Percentiles rank a stretch among this genome's conserved stretches.
These are phyloP conservation scores for Xeromyces bisporus DNA, from an alignment of 495 filamentous ascomycete species.

Conservation along the genomic window DNA sequence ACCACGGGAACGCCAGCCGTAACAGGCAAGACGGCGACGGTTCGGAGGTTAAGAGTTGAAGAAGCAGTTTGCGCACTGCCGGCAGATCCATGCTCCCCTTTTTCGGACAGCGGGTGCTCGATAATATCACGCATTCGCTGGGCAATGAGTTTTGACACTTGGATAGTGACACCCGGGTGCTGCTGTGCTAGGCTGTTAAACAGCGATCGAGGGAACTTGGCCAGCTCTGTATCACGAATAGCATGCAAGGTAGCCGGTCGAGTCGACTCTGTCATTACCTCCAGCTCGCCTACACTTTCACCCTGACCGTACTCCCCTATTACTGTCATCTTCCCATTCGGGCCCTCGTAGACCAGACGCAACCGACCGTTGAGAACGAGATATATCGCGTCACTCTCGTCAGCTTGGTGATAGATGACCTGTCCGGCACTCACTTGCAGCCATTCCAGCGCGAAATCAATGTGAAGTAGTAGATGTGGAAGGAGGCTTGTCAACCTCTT, in stretches of 20 bases:
- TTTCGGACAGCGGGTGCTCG: conserved; percentile 61
- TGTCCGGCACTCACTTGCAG: conserved; percentile 89
- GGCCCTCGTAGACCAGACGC: conserved; percentile 57
- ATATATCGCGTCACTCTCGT: conserved; percentile 97
- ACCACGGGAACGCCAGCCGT: conserved; percentile 84
- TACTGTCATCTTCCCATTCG: conserved; percentile 70
- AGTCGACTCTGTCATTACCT: conserved; percentile 87
- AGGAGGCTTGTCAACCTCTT: conserved; percentile 81
- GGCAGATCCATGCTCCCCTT: conserved; percentile 38
- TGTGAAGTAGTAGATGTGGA: conserved; percentile 84
- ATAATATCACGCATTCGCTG: conserved; percentile 81
- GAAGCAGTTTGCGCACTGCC: conserved; percentile 52
- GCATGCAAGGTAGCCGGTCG: conserved; percentile 83
- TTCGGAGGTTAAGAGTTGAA: conserved; percentile 82
- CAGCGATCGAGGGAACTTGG: conserved; percentile 85
- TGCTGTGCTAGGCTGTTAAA: conserved; percentile 97
- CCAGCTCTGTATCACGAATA: conserved; percentile 89
- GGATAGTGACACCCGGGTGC: conserved; percentile 95
- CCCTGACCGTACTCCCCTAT: conserved; percentile 91
- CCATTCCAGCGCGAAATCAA: conserved; percentile 97
- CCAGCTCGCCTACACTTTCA: conserved; percentile 91
- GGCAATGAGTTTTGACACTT: conserved; percentile 96
- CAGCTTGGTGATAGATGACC: conserved; percentile 81
- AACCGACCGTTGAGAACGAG: conserved; percentile 89
- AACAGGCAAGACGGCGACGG: conserved; percentile 80